Base-by-base conservation (phyloP, 306 rosid genomes). In the Cucurbita ficifolia region DNA sequence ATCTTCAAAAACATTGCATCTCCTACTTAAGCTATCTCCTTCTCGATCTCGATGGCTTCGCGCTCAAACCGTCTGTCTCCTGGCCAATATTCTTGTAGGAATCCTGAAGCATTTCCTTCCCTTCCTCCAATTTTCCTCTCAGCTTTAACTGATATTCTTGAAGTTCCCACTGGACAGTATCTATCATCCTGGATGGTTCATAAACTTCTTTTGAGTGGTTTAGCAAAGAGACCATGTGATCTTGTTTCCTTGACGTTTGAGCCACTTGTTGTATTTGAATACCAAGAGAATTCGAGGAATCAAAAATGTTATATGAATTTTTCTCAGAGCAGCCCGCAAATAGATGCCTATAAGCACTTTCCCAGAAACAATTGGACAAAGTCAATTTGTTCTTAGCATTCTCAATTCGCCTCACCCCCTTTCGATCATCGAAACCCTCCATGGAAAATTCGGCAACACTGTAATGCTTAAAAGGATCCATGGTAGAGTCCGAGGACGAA, bases 301-400 rank as follows among this genome's bases (percentile, higher is more conserved):
- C 86, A 8, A 46, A 24, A 38, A 88, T 59, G 10, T 84, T 75
- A 4, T 82, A 84, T 3, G 88, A 82, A 54, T 76, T 77, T 72
- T 82, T 84, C 78, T 88, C 89, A 1, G 90, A 82, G 72, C 97
- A 92, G 18, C 93, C 88, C 0, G 88, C 79, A 69, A 92, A 92
- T 68, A 89, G 86, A 76, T 86, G 80, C 14, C 53, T 56, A 56
- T 89, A 88, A 65, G 95, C 95, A 33, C 76, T 82, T 77, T 85
- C 87, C 96, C 95, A 89, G 74, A 96, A 89, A 29, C 81, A 67
- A 53, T 85, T 81, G 19, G 91, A 72, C 21, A 83, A 69, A 18
- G 73, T 74, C 87, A 88, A 72, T 57, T 85, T 84, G 10, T 63
- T 82, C 70, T 81, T 81, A 3, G 94, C 94, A 70, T 85, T 85